Percentiles rank a stretch among this genome's conserved stretches.
Conservation (phyloP, 2,329 filamentous ascomycete genomes). For the Trichoderma harzianum region DNA sequence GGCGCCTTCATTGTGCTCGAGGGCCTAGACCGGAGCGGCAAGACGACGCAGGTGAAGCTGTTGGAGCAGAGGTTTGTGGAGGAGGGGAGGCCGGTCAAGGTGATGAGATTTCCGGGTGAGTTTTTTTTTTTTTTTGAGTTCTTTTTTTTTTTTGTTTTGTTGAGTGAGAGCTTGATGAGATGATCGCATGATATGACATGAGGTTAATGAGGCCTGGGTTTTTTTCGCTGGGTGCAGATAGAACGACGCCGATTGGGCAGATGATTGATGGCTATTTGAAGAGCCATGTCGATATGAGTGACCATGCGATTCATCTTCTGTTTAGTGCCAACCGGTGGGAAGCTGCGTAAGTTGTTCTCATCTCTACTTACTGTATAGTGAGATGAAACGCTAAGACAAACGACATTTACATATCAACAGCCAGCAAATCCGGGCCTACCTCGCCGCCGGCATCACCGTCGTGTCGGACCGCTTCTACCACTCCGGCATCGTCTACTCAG, state of each 20-base stretch:
- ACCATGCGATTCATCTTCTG: slow-evolving; percentile 84
- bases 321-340: slow-evolving; percentile 95
- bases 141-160: background rate
- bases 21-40: slow-evolving; percentile 84
- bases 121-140: slow-evolving; percentile 33
- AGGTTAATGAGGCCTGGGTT: background rate
- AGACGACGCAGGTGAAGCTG: slow-evolving; percentile 81
- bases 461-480: slow-evolving; percentile 94
- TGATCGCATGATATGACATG: background rate
- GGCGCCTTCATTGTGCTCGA: slow-evolving; percentile 82
- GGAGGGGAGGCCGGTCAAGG: slow-evolving; percentile 47
- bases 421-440: slow-evolving; percentile 47
- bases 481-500: slow-evolving; percentile 88
- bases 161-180: background rate
- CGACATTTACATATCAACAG: slow-evolving; percentile 30
- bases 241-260: slow-evolving; percentile 77
- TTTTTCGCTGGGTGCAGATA: slow-evolving; percentile 51
- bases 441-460: slow-evolving; percentile 68
- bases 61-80: slow-evolving; percentile 56
- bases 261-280: slow-evolving; percentile 84
- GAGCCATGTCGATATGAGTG: slow-evolving; percentile 69
- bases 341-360: slow-evolving; percentile 43
- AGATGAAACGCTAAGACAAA: background rate
- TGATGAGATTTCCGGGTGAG: slow-evolving; percentile 58
- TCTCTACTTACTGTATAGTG: background rate